A percentile compares a stretch with the other conserved stretches of the same genome.
phyloP scores from a whole-genome alignment of 139 green algal species.

The Edaphochlamys debaryana region DNA sequence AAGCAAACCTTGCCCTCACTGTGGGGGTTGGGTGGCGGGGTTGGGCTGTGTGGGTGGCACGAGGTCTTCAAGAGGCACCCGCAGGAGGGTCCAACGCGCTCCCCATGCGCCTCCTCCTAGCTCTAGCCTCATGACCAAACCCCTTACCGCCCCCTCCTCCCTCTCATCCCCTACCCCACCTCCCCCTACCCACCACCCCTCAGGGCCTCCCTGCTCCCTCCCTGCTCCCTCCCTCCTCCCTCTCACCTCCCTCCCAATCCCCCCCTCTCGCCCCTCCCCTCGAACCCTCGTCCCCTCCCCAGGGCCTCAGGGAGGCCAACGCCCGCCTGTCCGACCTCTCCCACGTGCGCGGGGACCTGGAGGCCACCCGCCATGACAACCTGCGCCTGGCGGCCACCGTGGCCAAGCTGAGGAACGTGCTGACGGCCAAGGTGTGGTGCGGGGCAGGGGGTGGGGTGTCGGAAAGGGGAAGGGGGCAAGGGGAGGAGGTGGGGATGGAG shows the following conservation, averaged over 20 bases:
- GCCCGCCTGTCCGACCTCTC: conserved; percentile 26
- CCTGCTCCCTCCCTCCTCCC: no score
- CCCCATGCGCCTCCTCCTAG: no score
- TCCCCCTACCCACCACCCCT: no score
- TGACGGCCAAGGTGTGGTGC: conserved; percentile 6
- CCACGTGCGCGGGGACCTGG: conserved; percentile 31
- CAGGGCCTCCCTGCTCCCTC: no score
- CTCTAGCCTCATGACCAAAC: no score
- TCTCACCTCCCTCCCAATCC: background rate
- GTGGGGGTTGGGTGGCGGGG: no score
- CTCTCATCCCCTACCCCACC: no score
- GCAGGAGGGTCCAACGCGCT: no score
- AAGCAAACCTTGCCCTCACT: no score
- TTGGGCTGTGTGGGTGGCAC: no score
- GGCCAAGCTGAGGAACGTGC: conserved; percentile 40
- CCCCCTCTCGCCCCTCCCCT: background rate
- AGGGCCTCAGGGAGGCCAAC: conserved; percentile 43
- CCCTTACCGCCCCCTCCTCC: no score
- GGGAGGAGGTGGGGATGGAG: background rate
- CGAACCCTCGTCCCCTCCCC: background rate
- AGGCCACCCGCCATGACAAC: conserved; percentile 31
- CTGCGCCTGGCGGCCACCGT: conserved; percentile 37
- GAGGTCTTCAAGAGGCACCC: no score
- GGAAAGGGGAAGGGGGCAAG: background rate
- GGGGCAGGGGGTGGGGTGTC: background rate